Evolutionary conservation across 176 grass and related monocot species (phyloP).

Genomic region (Zoysia pacifica): DNA sequence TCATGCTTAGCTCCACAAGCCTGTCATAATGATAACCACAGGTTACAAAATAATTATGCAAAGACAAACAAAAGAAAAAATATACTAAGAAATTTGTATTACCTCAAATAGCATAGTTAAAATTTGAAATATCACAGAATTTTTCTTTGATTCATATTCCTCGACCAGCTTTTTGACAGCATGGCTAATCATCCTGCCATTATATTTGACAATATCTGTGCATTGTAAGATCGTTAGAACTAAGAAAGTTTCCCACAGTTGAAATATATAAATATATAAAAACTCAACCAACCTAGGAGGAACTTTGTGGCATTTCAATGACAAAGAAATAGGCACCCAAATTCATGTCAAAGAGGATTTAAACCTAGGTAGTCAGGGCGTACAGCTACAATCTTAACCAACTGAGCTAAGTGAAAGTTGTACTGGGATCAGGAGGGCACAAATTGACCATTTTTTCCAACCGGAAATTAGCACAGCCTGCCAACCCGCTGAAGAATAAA

Average conservation of each 20-base stretch:
- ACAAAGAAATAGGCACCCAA: too few species aligned
- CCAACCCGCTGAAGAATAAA: background rate
- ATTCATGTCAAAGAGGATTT: too few species aligned
- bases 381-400: too few species aligned
- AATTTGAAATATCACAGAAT: conserved; percentile 78
- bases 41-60: conserved; percentile 32
- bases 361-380: too few species aligned
- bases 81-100: conserved; percentile 31
- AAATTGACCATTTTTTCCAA: background rate
- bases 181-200: conserved; percentile 76
- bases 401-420: background rate
- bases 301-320: too few species aligned
- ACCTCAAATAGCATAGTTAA: conserved; percentile 91
- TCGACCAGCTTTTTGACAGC: conserved; percentile 85
- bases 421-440: background rate
- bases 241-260: background rate
- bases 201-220: conserved; percentile 85
- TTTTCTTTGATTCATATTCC: conserved; percentile 68
- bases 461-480: background rate
- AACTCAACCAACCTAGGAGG: too few species aligned
- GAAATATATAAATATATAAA: background rate
- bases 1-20: conserved; percentile 86
- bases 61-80: background rate
- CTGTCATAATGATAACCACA: conserved; percentile 51
- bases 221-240: conserved; percentile 20